Evolutionary conservation across 805 yeast genomes (phyloP), one percentile per base, ranked within the genome.

Genomic region (Tetrapisispora phaffii): DNA sequence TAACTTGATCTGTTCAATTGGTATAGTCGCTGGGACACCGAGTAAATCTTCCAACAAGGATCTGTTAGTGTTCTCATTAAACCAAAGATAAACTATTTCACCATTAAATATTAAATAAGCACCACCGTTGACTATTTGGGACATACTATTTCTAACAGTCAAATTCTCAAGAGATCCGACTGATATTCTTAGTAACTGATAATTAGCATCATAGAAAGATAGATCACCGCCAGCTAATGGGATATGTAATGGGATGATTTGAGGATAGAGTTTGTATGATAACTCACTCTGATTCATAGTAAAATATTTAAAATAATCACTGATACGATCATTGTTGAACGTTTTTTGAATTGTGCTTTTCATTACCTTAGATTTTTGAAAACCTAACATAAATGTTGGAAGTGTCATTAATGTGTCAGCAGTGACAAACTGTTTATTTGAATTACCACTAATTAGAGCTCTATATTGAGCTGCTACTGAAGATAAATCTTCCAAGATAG

Each of bases 51-150:
- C 70, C 31, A 89, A 55, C 21, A 93, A 68, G 47, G 77, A 62
- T 9, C 82, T 77, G 52, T 82, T 79, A 0, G 85, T 84, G 36
- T 77, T 74, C 17, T 76, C 76, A 60, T 84, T 86, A 35, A 89
- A 67, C 79, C 85, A 82, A 32, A 89, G 67, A 42, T 70, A 70
- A 3, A 80, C 69, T 13, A 65, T 56, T 20, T 67, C 69, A 17
- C 95, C 90, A 55, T 85, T 77, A 67, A 84, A 88, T 19, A 83
- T 63, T 39, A 93, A 59, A 62, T 84, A 87, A 8, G 85, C 88
- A 7, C 95, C 94, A 36, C 87, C 86, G 44, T 74, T 78, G 66
- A 44, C 76, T 56, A 34, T 62, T 56, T 37, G 66, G 44, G 15
- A 69, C 57, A 20, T 75, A 52, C 55, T 47, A 40, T 54, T 51